A percentile compares a stretch with the other conserved stretches of the same genome.
Conservation (phyloP, 1,139 yeast genomes). For the Suhomyces bribrorum region DNA sequence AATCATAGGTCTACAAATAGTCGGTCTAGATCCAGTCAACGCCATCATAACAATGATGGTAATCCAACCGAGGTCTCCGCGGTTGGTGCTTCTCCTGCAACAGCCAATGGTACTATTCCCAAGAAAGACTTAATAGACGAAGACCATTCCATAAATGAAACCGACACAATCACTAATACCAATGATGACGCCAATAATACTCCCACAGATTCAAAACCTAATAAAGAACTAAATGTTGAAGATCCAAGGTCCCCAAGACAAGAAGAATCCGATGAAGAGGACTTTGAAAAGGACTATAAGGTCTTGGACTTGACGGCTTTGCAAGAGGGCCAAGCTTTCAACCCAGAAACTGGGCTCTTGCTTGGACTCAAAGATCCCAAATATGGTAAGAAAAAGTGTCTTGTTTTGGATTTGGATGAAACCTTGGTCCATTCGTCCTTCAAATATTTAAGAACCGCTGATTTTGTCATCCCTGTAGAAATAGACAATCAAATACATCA, state of each 20-base stretch:
- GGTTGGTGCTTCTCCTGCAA: conserved; percentile 11
- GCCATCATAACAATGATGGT: conserved; percentile 6
- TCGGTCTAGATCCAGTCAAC: conserved; percentile 1
- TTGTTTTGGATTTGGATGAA: conserved; percentile 91
- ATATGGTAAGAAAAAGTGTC: conserved; percentile 68
- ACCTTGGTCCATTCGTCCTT: conserved; percentile 95
- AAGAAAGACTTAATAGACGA: conserved; percentile 39
- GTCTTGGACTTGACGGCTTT: conserved; percentile 57
- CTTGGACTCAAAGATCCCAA: conserved; percentile 46
- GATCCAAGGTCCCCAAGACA: conserved; percentile 8
- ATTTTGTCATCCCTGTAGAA: conserved; percentile 74
- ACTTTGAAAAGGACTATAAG: conserved; percentile 21
- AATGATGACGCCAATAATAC: conserved; percentile 29
- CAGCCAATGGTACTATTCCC: conserved; percentile 6
- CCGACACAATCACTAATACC: conserved; percentile 48
- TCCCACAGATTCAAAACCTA: conserved; percentile 12
- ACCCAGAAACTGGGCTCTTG: conserved; percentile 60
- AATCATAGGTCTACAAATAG: conserved; percentile 6
- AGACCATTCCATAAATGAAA: conserved; percentile 44
- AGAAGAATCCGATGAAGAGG: conserved; percentile 20
- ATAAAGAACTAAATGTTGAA: conserved; percentile 7
- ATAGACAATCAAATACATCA: conserved; percentile 90
- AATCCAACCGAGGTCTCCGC: conserved; percentile 9
- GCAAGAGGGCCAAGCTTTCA: conserved; percentile 70
- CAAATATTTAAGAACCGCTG: conserved; percentile 88